phyloP scores from a whole-genome alignment of 1,284 basidiomycete genomes.

The Fistulina hepatica region DNA sequence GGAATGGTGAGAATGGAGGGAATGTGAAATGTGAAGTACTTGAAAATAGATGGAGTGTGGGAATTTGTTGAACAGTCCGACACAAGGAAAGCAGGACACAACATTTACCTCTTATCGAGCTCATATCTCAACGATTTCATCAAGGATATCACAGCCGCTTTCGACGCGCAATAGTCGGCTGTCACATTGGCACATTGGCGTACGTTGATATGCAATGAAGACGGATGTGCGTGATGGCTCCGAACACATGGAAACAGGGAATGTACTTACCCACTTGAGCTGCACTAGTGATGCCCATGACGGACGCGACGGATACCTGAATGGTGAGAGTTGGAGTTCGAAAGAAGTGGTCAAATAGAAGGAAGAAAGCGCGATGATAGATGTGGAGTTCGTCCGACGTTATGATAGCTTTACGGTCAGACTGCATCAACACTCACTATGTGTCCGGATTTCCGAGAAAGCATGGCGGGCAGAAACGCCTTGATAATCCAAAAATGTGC shows the following conservation, averaged over 20 bases:
- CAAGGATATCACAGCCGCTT: constrained; percentile 69
- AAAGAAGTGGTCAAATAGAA: constrained; percentile 8
- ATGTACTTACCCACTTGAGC: constrained; percentile 66
- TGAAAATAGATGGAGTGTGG: too few species aligned
- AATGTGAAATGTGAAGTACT: too few species aligned
- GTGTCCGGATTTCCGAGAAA: constrained; percentile 70
- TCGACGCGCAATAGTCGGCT: constrained; percentile 87
- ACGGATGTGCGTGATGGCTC: constrained; percentile 8
- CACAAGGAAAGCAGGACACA: constrained; percentile 6
- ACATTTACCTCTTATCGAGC: constrained; percentile 55
- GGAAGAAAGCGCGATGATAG: neutral
- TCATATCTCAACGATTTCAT: constrained; percentile 79
- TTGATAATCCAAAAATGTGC: constrained; percentile 88
- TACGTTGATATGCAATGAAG: neutral
- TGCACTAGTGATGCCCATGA: constrained; percentile 64
- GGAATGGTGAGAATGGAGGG: too few species aligned
- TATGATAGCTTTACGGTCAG: constrained; percentile 1
- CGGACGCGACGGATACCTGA: constrained; percentile 73
- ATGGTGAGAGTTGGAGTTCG: too few species aligned
- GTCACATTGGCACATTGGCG: constrained; percentile 1
- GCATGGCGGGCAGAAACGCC: constrained; percentile 87
- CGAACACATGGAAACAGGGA: neutral
- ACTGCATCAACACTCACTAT: constrained; percentile 44
- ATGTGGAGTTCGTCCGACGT: constrained; percentile 5
- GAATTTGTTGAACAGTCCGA: constrained; percentile 7